These are phyloP conservation scores for Aspergillus biplanus DNA, from an alignment of 495 filamentous ascomycete genomes.

Conservation along the genomic window DNA sequence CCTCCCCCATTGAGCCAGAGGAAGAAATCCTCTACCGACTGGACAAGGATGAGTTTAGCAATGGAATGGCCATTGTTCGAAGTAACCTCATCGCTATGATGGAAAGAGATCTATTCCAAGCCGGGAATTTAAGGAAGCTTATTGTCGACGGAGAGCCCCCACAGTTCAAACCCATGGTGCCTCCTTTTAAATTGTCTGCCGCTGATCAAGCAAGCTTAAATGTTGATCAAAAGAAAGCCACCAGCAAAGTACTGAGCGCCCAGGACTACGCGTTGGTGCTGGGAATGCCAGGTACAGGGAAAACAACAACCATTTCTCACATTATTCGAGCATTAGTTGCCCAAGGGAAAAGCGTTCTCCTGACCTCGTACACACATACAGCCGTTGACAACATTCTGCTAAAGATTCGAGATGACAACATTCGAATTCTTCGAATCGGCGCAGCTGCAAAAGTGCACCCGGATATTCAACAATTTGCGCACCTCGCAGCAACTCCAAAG, in stretches of 20 bases:
- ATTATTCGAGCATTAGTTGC: slow-evolving; percentile 90
- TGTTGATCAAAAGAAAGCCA: slow-evolving; percentile 80
- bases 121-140: slow-evolving; percentile 72
- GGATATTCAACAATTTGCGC: slow-evolving; percentile 81
- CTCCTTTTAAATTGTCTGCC: slow-evolving; percentile 59
- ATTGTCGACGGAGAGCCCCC: slow-evolving; percentile 76
- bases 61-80: slow-evolving; percentile 91
- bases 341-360: slow-evolving; percentile 87
- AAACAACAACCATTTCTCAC: slow-evolving; percentile 96
- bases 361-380: slow-evolving; percentile 95
- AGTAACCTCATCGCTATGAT: slow-evolving; percentile 93
- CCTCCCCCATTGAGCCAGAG: slow-evolving; percentile 49
- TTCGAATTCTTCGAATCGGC: slow-evolving; percentile 83
- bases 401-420: slow-evolving; percentile 79
- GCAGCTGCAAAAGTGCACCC: slow-evolving; percentile 81
- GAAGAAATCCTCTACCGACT: slow-evolving; percentile 76
- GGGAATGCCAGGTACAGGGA: slow-evolving; percentile 97
- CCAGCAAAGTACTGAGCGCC: slow-evolving; percentile 93
- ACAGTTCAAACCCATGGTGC: slow-evolving; percentile 66
- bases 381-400: slow-evolving; percentile 97
- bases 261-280: slow-evolving; percentile 92
- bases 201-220: slow-evolving; percentile 66
- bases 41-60: slow-evolving; percentile 98
- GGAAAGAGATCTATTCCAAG: slow-evolving; percentile 74
- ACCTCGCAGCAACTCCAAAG: slow-evolving; percentile 71